Evolutionary conservation across 345 rosid species (phyloP).

Genomic region (Salix brachista): DNA sequence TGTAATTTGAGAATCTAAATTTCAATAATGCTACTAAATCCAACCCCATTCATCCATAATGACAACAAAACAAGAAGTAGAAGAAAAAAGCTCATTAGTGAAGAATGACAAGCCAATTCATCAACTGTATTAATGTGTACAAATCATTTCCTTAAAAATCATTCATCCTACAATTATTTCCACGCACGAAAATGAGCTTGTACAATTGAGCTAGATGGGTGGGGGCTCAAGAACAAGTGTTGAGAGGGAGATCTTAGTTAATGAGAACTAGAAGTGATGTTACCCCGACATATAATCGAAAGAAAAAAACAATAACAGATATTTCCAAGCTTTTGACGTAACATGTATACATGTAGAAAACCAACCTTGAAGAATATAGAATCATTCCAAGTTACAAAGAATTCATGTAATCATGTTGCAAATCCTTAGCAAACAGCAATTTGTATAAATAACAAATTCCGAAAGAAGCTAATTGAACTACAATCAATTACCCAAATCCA

Average conservation of each 20-base stretch:
- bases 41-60: background rate
- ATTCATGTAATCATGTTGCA: background rate
- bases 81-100: background rate
- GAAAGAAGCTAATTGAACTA: background rate
- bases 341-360: background rate
- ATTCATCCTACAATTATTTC: background rate
- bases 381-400: background rate
- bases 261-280: background rate
- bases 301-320: background rate
- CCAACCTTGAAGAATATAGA: background rate
- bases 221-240: background rate
- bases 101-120: background rate
- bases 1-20: constrained; percentile 4
- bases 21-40: background rate
- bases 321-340: background rate
- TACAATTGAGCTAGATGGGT: background rate
- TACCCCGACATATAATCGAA: background rate
- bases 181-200: background rate
- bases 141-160: background rate
- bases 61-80: background rate
- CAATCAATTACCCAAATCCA: background rate
- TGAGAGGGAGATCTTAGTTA: background rate
- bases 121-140: background rate
- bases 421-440: background rate
- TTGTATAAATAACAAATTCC: background rate